Evolutionary conservation across 305 asterid genomes (phyloP).

Genomic region (Lippia alba): DNA sequence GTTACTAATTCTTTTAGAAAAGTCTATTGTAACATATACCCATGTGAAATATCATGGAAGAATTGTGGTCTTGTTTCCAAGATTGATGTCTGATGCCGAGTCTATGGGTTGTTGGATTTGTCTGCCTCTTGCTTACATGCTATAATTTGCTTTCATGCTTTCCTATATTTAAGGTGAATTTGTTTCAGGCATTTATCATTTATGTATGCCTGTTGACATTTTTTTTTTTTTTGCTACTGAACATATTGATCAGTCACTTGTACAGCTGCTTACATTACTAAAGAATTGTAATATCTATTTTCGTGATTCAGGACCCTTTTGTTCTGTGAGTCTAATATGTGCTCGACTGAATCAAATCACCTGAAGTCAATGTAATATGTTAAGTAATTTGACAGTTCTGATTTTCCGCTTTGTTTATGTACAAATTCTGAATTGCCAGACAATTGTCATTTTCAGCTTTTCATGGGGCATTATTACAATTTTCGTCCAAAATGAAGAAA

Average conservation of each 20-base stretch:
- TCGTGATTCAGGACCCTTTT: constrained; percentile 3
- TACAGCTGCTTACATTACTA: neutral
- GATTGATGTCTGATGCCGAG: constrained; percentile 9
- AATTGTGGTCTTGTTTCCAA: neutral
- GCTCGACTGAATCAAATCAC: constrained; percentile 8
- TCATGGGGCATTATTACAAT: neutral
- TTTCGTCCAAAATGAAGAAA: constrained; percentile 23
- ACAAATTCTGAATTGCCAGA: constrained; percentile 12
- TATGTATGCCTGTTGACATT: constrained; percentile 24
- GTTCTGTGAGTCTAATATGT: constrained; percentile 18
- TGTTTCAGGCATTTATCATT: constrained; percentile 6
- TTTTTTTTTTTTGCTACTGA: constrained; percentile 6
- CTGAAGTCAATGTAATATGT: constrained; percentile 14
- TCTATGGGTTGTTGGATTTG: constrained; percentile 20
- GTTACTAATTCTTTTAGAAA: neutral
- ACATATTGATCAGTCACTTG: constrained; percentile 6
- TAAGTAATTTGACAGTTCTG: neutral
- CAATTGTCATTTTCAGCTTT: constrained; percentile 15
- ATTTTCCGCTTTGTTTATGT: neutral
- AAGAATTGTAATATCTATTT: neutral
- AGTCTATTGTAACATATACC: neutral
- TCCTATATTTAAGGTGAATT: too few relatives aligned
- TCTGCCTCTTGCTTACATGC: constrained; percentile 30
- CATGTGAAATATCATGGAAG: neutral
- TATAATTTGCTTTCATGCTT: neutral